Percentiles rank a stretch among this genome's conserved stretches.
phyloP scores from a whole-genome alignment of 1,139 yeast species.

The Blastobotrys raffinosifermentans region DNA sequence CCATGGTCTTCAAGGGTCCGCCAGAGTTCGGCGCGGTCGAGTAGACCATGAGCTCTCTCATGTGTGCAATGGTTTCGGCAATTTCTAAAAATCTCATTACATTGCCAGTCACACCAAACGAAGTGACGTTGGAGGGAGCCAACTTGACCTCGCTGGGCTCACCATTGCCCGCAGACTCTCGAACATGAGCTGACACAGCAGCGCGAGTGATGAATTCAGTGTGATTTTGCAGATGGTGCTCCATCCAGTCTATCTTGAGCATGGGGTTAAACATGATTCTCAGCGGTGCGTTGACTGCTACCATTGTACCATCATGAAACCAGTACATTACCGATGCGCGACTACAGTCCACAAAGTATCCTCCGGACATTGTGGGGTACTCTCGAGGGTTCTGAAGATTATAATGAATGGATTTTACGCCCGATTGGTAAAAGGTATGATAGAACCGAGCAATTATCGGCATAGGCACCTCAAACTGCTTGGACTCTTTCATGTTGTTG shows the following conservation, averaged over 20 bases:
- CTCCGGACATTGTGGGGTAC: conserved; percentile 60
- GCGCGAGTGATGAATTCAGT: conserved; percentile 25
- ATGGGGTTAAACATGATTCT: conserved; percentile 57
- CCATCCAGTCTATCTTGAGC: conserved; percentile 67
- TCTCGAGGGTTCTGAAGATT: conserved; percentile 60
- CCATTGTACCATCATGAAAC: conserved; percentile 64
- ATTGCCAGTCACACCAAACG: conserved; percentile 58
- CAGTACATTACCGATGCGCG: conserved; percentile 49
- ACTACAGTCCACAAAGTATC: conserved; percentile 57
- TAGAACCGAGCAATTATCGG: conserved; percentile 65
- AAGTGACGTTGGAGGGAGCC: conserved; percentile 30
- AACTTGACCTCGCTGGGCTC: conserved; percentile 15
- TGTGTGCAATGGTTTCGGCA: conserved; percentile 68
- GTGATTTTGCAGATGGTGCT: conserved; percentile 46
- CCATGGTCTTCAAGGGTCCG: conserved; percentile 59
- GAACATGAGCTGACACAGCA: conserved; percentile 17
- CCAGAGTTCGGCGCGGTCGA: conserved; percentile 39
- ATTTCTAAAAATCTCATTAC: conserved; percentile 68
- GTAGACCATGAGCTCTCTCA: conserved; percentile 59
- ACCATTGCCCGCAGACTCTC: conserved; percentile 14
- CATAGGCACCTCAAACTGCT: conserved; percentile 59
- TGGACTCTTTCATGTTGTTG: conserved; percentile 40
- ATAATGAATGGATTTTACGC: conserved; percentile 51
- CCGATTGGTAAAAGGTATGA: conserved; percentile 47
- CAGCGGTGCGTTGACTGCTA: conserved; percentile 54